Evolutionary conservation across 371 early-diverging fungal species (phyloP), one percentile per base, ranked within the genome.

Genomic region (Fennellomyces sp.): DNA sequence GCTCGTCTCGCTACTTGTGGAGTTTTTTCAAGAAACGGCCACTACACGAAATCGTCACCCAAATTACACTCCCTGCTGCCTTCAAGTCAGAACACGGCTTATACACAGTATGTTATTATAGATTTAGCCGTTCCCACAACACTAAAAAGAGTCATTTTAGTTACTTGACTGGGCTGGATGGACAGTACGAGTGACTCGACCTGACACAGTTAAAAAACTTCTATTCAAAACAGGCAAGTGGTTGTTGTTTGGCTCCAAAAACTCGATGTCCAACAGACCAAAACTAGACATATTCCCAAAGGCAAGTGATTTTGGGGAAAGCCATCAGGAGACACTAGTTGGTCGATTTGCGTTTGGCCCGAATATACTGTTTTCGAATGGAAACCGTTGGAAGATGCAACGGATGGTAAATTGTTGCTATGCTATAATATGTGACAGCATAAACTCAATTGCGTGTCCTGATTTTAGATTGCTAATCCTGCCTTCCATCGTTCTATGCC

Each of bases 401-500:
- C 55, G 66, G 13, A 65, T 54, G 58, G 53, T 61, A 41, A 29
- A 26, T 39, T n/a, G n/a, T n/a, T n/a, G n/a, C n/a, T n/a, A n/a
- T n/a, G n/a, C n/a, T n/a, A n/a, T n/a, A n/a, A n/a, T 52, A n/a
- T n/a, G n/a, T n/a, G n/a, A n/a, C n/a, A n/a, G n/a, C n/a, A n/a
- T n/a, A n/a, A n/a, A n/a, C n/a, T n/a, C n/a, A n/a, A n/a, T n/a
- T n/a, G n/a, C n/a, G n/a, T n/a, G n/a, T n/a, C n/a, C n/a, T n/a
- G n/a, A n/a, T n/a, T n/a, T n/a, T n/a, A 58, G 51, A 56, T 64
- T 31, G 60, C 60, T 39, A 64, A 69, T 19, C 69, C 63, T 35
- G 71, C 64, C 1, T 71, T 71, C 31, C 57, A 64, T 52, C 61
- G 71, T 7, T 56, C 67, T 3, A 60, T 67, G 67, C 71, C 71